Evolutionary conservation across 306 rosid genomes (phyloP), one percentile per base, ranked within the genome.

Genomic region (Cyamopsis tetragonoloba): DNA sequence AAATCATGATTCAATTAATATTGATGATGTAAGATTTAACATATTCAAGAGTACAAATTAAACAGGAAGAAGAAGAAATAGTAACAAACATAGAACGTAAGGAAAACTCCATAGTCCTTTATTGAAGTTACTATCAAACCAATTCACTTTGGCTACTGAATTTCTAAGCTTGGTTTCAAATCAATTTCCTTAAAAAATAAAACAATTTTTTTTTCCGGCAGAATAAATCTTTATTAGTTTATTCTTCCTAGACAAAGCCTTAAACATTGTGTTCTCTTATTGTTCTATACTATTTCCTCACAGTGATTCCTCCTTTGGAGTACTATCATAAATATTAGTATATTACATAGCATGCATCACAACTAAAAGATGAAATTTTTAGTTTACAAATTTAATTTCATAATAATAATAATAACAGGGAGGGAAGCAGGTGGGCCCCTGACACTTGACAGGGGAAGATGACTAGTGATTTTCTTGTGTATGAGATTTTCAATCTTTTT

Each of bases 371-470:
- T 60, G 56, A 72, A 46, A 56, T 43, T 73, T 49, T 26, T 12
- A 15, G 51, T 56, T 42, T 10, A 39, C 50, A 49, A 57, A 47
- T 63, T 62, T 48, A 23, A n/a, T n/a, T n/a, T n/a, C n/a, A n/a
- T n/a, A n/a, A n/a, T n/a, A n/a, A n/a, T n/a, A n/a, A n/a, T n/a
- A n/a, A 38, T 38, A 62, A 18, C 26, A 73, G 41, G 19, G 71
- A 73, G 67, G 43, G 15, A 80, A 54, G 73, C 87, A 78, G 67
- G 87, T 80, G 82, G 82, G 70, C 76, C 59, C 66, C 73, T 59
- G 80, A 56, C 81, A 78, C 66, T 77, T 72, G 71, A 77, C 81
- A 75, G 68, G 35, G 53, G 71, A 80, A 82, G 37, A 73, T 68
- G 59, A 62, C 41, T 47, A 49, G 9, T 78, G 77, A 70, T 75